Base-by-base conservation (phyloP, 163 green algal genomes). In the Scenedesmus sp. region DNA sequence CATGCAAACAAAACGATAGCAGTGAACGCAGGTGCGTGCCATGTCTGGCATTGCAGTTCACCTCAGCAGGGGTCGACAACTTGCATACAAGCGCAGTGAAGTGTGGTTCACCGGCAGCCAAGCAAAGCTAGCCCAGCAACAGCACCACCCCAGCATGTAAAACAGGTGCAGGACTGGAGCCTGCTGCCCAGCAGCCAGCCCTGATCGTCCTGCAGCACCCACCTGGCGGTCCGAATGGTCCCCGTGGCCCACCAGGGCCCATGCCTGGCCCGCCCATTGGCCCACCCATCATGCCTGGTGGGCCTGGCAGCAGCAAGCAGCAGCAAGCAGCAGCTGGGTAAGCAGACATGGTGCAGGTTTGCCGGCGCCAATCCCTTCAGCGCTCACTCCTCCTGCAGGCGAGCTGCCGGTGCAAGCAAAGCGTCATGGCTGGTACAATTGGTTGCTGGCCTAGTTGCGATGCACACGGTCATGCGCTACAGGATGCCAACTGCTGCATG, bases 211-310 rank as follows among this genome's bases (percentile, higher is more conserved):
- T 15, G 20, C 4, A 46, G 12, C 12, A 52, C 77, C 3, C 77
- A 84, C 77, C 77, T 84, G 77, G 74, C 8, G 57, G 84, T 62
- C 60, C 85, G 16, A 54, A 64, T 82, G 86, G 66, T 57, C 56
- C 83, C 5, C n/a, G 60, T 3, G 87, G 87, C 9, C 70, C 70
- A 20, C 73, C 74, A 74, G 86, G 66, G 6, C 85, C 85, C 85
- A 90, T 90, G 18, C 18, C 54, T 20, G 76, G 76, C 16, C 85
- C 85, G 15, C 79, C 79, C 46, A 86, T 66, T 52, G 84, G 84
- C 70, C 70, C 70, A 4, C 70, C 70, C 70, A 79, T 79, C 66
- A 76, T 76, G 66, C 66, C 70, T 79, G 70, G 70, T 13, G 70
- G 70, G 23, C 70, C 70, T 79, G 70, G 46, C 70, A 52, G 70